Evolutionary conservation across 345 rosid genomes (phyloP), one percentile per base, ranked within the genome.

Genomic region (Fremontodendron californicum): DNA sequence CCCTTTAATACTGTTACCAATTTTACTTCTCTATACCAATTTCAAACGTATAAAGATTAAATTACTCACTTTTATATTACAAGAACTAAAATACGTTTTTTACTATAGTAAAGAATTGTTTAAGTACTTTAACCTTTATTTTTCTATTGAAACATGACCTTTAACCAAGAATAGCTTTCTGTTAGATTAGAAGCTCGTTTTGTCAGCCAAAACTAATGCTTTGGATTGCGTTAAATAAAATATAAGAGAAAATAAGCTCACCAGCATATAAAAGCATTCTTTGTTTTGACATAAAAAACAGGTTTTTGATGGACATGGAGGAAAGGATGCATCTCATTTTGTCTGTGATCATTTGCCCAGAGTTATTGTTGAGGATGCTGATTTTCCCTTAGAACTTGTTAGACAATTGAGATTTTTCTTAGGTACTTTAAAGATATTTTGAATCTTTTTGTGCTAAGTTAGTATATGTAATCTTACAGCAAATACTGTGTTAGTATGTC

Each of bases 301-400:
- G 92, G 92, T 92, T 27, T 94, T 94, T 76, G 94, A 90, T 85
- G 98, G 98, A 13, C 98, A 94, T 73, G 97, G 88, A 57, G 97
- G 98, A 73, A 81, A 90, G 78, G 88, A 83, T 73, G 97, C 96
- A 0, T 87, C 96, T 21, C 78, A 82, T 27, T 94, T 85, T 80
- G 93, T 92, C 48, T 85, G 97, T 42, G 93, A 92, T 82, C 86
- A 92, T 71, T 84, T 92, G 83, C 93, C 94, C 2, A 89, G 92
- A 77, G 75, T 92, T 76, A 89, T 92, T 60, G 93, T 90, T 54
- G 86, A 92, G 79, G 97, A 92, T 87, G 82, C 90, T 73, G 93
- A 83, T 58, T 92, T 92, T 79, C 94, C 94, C 7, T 48, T 85
- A n/a, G n/a, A n/a, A n/a, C n/a, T n/a, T n/a, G n/a, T n/a, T n/a